These are phyloP conservation scores for Mrakia gelida DNA, from an alignment of 768 basidiomycete genomes.

Conservation along the genomic window DNA sequence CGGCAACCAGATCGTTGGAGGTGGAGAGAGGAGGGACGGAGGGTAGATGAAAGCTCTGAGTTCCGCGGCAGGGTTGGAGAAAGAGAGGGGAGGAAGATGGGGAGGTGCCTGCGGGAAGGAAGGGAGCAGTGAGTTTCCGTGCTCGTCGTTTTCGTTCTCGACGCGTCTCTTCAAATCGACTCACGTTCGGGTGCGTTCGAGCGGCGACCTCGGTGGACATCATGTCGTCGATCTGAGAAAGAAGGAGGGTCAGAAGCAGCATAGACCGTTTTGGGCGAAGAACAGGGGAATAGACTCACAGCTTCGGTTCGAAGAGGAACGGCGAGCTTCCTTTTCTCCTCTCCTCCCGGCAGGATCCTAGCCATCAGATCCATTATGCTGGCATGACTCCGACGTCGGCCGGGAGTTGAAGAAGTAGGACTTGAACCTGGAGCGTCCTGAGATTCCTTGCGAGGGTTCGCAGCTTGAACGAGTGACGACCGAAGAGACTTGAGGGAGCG, in stretches of 20 bases:
- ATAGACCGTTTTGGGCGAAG: no score
- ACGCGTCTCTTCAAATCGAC: background rate
- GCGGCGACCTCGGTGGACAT: slow-evolving; percentile 4
- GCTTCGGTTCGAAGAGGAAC: background rate
- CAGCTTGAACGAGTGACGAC: background rate
- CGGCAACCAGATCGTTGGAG: background rate
- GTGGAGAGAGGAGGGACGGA: slow-evolving; percentile 1
- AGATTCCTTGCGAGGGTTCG: background rate
- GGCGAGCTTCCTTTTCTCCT: background rate
- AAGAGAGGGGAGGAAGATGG: slow-evolving; percentile 10
- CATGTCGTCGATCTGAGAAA: background rate
- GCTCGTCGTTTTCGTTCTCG: background rate
- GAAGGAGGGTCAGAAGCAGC: background rate
- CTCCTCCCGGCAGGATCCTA: background rate
- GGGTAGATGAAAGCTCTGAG: slow-evolving; percentile 11
- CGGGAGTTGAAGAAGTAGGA: background rate
- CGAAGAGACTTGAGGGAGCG: background rate
- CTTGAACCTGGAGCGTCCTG: background rate
- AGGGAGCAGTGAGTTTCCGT: background rate
- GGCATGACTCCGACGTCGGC: background rate
- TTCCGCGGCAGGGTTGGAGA: slow-evolving; percentile 10
- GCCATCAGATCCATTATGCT: background rate
- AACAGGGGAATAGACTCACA: background rate
- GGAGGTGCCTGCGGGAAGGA: slow-evolving; percentile 4
- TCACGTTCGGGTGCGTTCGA: slow-evolving; percentile 16